Conservation (phyloP, 2,329 filamentous ascomycete genomes). For the Ophiostoma sp. region DNA sequence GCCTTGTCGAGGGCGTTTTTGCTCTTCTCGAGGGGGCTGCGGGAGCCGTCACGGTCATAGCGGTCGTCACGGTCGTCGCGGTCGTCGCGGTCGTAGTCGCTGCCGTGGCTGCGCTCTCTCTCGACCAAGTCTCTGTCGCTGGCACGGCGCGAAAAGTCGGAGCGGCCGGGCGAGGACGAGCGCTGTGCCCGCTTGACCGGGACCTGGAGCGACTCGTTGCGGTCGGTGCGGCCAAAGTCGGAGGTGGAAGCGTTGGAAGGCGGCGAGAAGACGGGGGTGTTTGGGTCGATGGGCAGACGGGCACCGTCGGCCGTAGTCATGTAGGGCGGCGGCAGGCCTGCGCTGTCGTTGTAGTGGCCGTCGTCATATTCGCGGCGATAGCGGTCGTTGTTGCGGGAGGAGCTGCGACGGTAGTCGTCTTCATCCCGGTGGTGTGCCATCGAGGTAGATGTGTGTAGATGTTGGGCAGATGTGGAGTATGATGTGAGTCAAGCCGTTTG, state of each 20-base stretch:
- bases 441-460: neutral
- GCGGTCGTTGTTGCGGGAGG: conserved; percentile 18
- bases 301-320: conserved; percentile 16
- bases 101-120: neutral
- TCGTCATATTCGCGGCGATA: conserved; percentile 14
- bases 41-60: conserved; percentile 21
- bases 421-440: conserved; percentile 35
- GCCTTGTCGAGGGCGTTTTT: conserved; percentile 41
- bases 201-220: conserved; percentile 28
- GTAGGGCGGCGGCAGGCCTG: conserved; percentile 18
- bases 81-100: conserved; percentile 12
- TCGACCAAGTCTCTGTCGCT: conserved; percentile 9
- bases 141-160: conserved; percentile 17
- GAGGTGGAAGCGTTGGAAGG: conserved; percentile 24
- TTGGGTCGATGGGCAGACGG: neutral
- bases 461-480: neutral
- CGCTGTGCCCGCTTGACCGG: conserved; percentile 31
- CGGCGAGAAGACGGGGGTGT: neutral
- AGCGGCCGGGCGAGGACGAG: conserved; percentile 27
- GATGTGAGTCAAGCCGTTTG: neutral
- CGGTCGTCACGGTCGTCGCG: conserved; percentile 10
- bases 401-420: conserved; percentile 34
- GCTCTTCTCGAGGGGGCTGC: conserved; percentile 39
- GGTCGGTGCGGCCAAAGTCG: conserved; percentile 19
- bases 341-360: conserved; percentile 7